Evolutionary conservation across 176 grass and related monocot genomes (phyloP), one percentile per base, ranked within the genome.

Genomic region (Melocanna baccifera): DNA sequence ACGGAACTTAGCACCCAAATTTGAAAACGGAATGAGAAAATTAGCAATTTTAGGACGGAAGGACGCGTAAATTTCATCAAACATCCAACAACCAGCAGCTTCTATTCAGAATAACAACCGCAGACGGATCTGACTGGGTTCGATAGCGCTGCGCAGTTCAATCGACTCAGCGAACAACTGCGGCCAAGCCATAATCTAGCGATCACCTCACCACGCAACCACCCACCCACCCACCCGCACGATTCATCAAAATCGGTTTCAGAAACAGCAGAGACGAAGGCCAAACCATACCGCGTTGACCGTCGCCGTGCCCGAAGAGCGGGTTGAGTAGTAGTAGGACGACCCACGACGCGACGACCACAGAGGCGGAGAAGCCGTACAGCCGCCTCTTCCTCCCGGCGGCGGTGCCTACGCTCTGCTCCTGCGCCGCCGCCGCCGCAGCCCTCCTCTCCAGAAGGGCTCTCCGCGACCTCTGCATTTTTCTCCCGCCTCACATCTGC

Each of bases 391-490:
- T 94, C 89, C 65, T 75, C 62, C 85, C 72, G 50, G 66, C 66
- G 36, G 75, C 85, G 1, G 69, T 29, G 66, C 55, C 75, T 50
- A 32, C 83, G 42, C 88, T 22, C 79, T 83, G 67, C 76, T 91
- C 80, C 86, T 87, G 77, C 62, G 86, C 94, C 73, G 81, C 83
- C 51, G 78, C 77, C 58, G 87, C 85, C 71, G 86, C 34, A 5
- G 91, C 91, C 86, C 28, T 92, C 88, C 97, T 88, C 70, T 80
- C 87, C 78, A 91, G 81, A 64, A 94, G 86, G 43, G 88, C 87
- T 89, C 82, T 90, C 51, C 90, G 81, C 71, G 93, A 99, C 77
- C 91, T 92, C 88, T 96, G 97, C 97, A 99, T 99, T 96, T 99
- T 96, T 72, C 65, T 69, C 63, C 77, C 26, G 75, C 52, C 70